These are phyloP conservation scores for Phytophthora citricola DNA, from an alignment of 352 stramenopile genomes.

Conservation along the genomic window DNA sequence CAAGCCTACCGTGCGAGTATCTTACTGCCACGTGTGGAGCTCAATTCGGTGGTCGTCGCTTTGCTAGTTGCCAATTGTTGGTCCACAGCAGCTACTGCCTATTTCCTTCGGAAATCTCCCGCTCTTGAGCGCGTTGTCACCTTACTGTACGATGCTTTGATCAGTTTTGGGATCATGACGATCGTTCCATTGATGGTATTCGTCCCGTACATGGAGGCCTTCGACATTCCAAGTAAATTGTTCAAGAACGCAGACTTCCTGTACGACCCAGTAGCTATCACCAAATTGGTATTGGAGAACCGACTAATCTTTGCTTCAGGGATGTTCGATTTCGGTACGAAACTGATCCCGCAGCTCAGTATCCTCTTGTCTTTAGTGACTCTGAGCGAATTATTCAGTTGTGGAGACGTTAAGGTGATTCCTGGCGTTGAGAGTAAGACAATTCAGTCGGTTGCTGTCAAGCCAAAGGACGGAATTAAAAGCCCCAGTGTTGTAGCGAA, in stretches of 20 bases:
- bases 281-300: conserved; percentile 22
- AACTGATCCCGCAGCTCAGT: conserved; percentile 23
- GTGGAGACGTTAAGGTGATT: conserved; percentile 11
- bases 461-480: conserved; percentile 4
- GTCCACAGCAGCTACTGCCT: conserved; percentile 9
- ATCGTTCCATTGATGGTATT: conserved; percentile 25
- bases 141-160: neutral
- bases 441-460: conserved; percentile 4
- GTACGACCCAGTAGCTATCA: conserved; percentile 9
- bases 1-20: conserved; percentile 34
- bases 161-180: conserved; percentile 28
- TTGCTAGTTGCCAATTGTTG: conserved; percentile 30
- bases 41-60: conserved; percentile 21
- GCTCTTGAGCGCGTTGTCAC: no score
- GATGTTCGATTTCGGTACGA: conserved; percentile 14
- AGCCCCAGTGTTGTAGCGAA: neutral
- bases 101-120: no score
- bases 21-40: conserved; percentile 5
- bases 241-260: conserved; percentile 18
- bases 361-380: conserved; percentile 19
- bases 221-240: neutral
- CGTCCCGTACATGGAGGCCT: conserved; percentile 19
- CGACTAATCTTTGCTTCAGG: conserved; percentile 10
- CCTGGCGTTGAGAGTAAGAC: neutral
- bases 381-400: conserved; percentile 7